phyloP scores from a whole-genome alignment of 1,139 yeast genomes.

The Tardiomyces depauwii region DNA sequence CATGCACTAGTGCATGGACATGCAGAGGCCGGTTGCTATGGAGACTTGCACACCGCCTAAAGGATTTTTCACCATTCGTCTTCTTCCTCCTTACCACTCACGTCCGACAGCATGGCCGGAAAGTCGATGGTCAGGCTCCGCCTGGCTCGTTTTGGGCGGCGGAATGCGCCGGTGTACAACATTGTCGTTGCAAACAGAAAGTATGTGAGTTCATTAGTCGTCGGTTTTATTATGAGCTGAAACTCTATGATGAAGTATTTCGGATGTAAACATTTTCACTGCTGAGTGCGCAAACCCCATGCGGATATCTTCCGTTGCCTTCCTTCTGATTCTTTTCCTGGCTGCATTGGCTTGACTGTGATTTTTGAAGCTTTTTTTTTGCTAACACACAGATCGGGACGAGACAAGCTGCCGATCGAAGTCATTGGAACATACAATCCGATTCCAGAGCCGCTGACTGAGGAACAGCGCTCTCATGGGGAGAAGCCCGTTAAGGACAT shows the following conservation, averaged over 20 bases:
- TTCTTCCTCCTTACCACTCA: too few relatives aligned
- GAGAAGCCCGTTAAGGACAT: constrained; percentile 70
- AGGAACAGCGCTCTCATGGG: constrained; percentile 38
- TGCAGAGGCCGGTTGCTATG: too few relatives aligned
- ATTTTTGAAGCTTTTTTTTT: neutral
- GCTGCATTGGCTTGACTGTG: neutral
- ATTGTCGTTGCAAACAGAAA: constrained; percentile 68
- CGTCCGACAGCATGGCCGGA: neutral
- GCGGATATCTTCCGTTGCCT: neutral
- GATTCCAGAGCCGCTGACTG: constrained; percentile 56
- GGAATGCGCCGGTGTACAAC: constrained; percentile 77
- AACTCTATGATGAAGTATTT: neutral
- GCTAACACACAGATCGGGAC: constrained; percentile 36
- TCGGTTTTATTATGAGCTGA: neutral
- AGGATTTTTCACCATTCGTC: too few relatives aligned
- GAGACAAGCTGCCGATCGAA: constrained; percentile 83
- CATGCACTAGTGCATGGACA: too few relatives aligned
- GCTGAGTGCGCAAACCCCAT: neutral
- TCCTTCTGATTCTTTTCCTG: neutral
- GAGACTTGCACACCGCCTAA: too few relatives aligned
- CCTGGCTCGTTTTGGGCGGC: constrained; percentile 87
- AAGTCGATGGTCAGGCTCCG: constrained; percentile 45
- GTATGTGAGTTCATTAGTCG: constrained; percentile 19
- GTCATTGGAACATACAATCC: constrained; percentile 94
- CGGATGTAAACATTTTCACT: neutral